Base-by-base conservation (phyloP, 2,329 filamentous ascomycete genomes). In the Cladosporium velox region DNA sequence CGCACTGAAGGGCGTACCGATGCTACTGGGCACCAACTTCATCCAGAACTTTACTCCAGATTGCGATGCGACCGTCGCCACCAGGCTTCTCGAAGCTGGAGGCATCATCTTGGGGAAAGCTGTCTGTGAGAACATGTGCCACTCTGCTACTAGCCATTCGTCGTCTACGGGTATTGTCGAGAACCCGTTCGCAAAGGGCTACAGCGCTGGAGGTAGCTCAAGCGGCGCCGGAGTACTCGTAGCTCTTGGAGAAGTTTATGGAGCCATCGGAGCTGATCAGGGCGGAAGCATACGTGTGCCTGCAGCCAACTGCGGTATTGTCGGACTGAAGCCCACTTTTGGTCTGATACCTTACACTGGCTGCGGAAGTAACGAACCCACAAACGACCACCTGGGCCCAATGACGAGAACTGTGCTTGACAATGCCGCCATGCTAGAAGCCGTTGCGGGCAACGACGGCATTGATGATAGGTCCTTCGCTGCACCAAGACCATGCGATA, bases 331-430 rank as follows among this genome's bases (percentile, higher is more conserved):
- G 67, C 79, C 83, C 1, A 84, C 83, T 0, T 78, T 81, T 70
- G 83, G 83, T 0, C 72, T 85, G 2, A 77, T 85, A 1, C 83
- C 83, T 0, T 85, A 85, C 67, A 84, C 82, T 0, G 83, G 82
- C 0, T 80, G 82, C 8, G 78, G 75, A 30, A 73, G 79, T 32
- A 71, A 80, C 59, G 73, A 82, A 54, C 76, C 80, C 0, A 78
- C 78, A 58, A 77, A 80, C 51, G 83, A 85, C 68, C 80, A 84
- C 68, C 73, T 78, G 11, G 78, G 78, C 8, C 82, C 82, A 0
- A 82, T 85, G 74, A 81, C 82, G 1, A 73, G 73, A 11, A 80
- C 74, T 0, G 72, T 84, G 0, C 69, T 78, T 12, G 82, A 84
- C 47, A 78, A 81, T 52, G 82, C 82, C 0, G 34, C 78, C 0